Percentiles rank a stretch among this genome's conserved stretches.
Conservation (phyloP, 768 basidiomycete species). For the Macrolepiota dolichaula region DNA sequence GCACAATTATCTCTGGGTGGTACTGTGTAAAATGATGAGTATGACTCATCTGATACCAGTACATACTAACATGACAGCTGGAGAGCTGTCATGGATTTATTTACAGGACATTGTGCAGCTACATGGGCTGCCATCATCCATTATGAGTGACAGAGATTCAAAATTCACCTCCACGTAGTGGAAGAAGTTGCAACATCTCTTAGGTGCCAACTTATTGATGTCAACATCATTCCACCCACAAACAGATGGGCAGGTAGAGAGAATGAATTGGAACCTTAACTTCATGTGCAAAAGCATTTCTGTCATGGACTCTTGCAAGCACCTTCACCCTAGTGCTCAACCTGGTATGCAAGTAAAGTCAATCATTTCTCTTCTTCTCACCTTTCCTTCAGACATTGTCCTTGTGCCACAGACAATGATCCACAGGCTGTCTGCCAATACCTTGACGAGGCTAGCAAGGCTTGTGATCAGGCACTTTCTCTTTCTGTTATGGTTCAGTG, state of each 20-base stretch:
- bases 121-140: constrained; percentile 25
- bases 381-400: too few species aligned
- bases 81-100: constrained; percentile 27
- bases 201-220: constrained; percentile 29
- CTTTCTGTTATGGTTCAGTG: too few species aligned
- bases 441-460: too few species aligned
- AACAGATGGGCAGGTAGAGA: constrained; percentile 31
- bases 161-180: constrained; percentile 36
- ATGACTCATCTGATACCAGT: constrained; percentile 32
- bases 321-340: too few species aligned
- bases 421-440: too few species aligned
- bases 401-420: too few species aligned
- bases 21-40: constrained; percentile 25
- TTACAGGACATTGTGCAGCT: constrained; percentile 23
- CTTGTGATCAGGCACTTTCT: too few species aligned
- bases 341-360: too few species aligned
- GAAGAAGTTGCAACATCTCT: constrained; percentile 19
- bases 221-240: constrained; percentile 39
- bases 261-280: constrained; percentile 23
- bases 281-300: too few species aligned
- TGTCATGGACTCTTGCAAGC: too few species aligned
- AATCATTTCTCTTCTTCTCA: too few species aligned
- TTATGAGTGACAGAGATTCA: constrained; percentile 30
- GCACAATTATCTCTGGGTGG: constrained; percentile 27
- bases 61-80: constrained; percentile 19